Conservation (phyloP, 2,329 filamentous ascomycete species). For the Fusarium sp. region DNA sequence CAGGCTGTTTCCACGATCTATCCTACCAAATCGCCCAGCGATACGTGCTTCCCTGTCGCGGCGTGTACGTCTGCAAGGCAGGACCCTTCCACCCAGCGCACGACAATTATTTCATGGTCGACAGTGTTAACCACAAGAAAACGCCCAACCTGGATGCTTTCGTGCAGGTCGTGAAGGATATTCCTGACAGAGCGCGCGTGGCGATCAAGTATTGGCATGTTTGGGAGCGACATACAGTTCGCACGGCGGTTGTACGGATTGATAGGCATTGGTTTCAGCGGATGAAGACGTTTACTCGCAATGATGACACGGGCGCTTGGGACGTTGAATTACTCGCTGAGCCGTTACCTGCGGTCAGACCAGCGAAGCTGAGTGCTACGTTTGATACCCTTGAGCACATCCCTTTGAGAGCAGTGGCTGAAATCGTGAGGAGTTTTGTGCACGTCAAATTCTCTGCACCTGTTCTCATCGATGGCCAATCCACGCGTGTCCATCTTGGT, state of each 20-base stretch:
- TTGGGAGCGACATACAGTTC: conserved; percentile 75
- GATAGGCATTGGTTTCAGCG: conserved; percentile 96
- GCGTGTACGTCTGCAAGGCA: conserved; percentile 76
- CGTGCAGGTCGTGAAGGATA: conserved; percentile 20
- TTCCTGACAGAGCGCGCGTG: conserved; percentile 21
- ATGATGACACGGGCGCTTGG: conserved; percentile 91
- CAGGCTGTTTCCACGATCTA: conserved; percentile 91
- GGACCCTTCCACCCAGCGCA: conserved; percentile 2
- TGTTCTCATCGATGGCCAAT: conserved; percentile 83
- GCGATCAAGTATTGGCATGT: conserved; percentile 21
- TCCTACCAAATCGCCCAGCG: conserved; percentile 96
- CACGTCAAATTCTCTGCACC: conserved; percentile 92
- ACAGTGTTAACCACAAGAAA: conserved; percentile 84
- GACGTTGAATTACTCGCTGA: conserved; percentile 89
- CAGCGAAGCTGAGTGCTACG: conserved; percentile 79
- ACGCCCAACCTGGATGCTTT: conserved; percentile 74
- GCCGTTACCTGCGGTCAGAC: conserved; percentile 77
- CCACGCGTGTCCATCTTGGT: conserved; percentile 79
- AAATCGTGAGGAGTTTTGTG: conserved; percentile 93
- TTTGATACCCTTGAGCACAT: conserved; percentile 93
- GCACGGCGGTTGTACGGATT: conserved; percentile 90
- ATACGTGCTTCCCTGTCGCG: conserved; percentile 90
- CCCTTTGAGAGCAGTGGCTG: conserved; percentile 85
- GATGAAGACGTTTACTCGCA: conserved; percentile 91
- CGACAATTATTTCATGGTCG: conserved; percentile 68